Base-by-base conservation (phyloP, 257 asterid species). In the Phtheirospermum japonicum region DNA sequence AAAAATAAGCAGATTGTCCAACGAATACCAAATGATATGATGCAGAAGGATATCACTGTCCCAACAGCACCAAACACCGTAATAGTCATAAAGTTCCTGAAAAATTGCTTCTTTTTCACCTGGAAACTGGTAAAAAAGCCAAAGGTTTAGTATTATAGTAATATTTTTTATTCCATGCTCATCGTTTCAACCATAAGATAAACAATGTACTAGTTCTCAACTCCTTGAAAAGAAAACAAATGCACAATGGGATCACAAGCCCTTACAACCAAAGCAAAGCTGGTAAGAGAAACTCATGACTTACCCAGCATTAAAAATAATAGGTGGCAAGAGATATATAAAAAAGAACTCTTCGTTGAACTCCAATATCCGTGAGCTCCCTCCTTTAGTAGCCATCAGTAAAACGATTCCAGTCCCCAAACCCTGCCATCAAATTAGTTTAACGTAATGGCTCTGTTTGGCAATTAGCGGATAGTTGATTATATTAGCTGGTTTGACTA, bases 291-390 rank as follows among this genome's bases (percentile, higher is more conserved):
- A 23, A 23, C 3, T 23, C 28, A 3, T 1, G 28, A 23, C 28
- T 46, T 31, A 84, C 95, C 95, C 97, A 4, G 90, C 96, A 76
- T 87, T 87, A 50, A 87, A 90, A 53, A 90, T 87, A 67, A 90
- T 85, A 30, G 97, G 96, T 10, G 97, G 97, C 32, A 90, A 74
- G 53, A 90, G 77, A 77, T 85, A 90, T 32, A 80, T 83, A 54
- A 90, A 90, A 71, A 90, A 87, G 51, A 90, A 79, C n/a, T 82
- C 81, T 67, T 80, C 96, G 11, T 85, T 51, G 73, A 90, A 90
- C 56, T 64, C 86, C 69, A 87, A 57, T 10, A 85, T 16, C 23
- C 78, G 70, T 0, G 97, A 90, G 69, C 82, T 80, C 61, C 53
- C 78, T 55, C 93, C 90, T 2, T 71, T 64, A 4, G 90, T 79